Base-by-base conservation (phyloP, 495 filamentous ascomycete genomes). In the Endocarpon pusillum region DNA sequence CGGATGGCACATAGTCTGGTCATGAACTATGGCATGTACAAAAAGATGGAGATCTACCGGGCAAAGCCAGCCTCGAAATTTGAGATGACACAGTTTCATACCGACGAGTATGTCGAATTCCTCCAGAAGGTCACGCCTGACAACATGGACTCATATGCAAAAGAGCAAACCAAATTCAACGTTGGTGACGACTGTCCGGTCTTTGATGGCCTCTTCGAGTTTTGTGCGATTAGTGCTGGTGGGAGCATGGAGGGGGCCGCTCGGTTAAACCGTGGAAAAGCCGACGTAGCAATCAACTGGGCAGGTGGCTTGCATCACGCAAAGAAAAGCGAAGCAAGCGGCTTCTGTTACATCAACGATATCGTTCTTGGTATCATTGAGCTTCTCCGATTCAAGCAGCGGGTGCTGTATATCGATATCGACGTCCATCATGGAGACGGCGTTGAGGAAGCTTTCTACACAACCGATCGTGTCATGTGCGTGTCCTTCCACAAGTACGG, bases 31-130 rank as follows among this genome's bases (percentile, higher is more conserved):
- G 80, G 81, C 17, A 69, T 94, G 0, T 99, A 96, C 59, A 92
- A 92, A 58, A 91, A 91, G 51, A 91, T 99, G 75, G 89, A 99
- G 46, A 94, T 99, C 12, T 99, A 96, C 46, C 82, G 89, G 45
- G 89, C 89, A 26, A 99, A 99, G 63, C 89, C 89, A 7, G 89
- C 89, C 11, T 87, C 82, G 19, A 84, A 81, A 38, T 78, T 79
- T 42, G 89, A 99, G 51, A 99, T 99, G 89, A 94, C 89, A 36
- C 91, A 96, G 52, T 99, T 96, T 50, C 89, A 99, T 55, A 94
- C 89, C 5, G 89, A 99, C 53, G 89, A 99, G 55, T 99, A 99
- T 54, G 86, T 99, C 47, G 91, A 99, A 36, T 99, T 99, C 55
- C 61, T 99, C 14, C 78, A 82, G 35, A 85, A 84, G 43, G 91